Evolutionary conservation across 345 rosid species (phyloP).

Genomic region (Boechera divaricarpa): DNA sequence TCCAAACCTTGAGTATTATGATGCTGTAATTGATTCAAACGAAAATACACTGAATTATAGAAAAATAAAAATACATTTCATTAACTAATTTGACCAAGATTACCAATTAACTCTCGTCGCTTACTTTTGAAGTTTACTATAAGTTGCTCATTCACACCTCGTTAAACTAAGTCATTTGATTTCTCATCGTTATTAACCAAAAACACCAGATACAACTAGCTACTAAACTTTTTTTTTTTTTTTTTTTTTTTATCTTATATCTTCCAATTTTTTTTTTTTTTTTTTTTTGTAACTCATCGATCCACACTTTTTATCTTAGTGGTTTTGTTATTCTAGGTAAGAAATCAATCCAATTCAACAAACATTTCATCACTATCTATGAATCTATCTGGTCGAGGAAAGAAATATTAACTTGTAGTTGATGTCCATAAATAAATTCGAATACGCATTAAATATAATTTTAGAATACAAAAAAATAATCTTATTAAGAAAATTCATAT

Average conservation of each 20-base stretch:
- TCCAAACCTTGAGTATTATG: neutral
- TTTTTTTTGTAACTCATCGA: neutral
- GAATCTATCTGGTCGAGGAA: neutral
- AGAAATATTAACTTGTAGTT: neutral
- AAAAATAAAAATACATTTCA: neutral
- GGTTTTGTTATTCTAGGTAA: neutral
- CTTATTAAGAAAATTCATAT: too few relatives aligned
- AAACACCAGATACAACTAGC: neutral
- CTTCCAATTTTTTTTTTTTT: neutral
- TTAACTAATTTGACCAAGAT: conserved; percentile 13
- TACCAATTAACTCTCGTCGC: conserved; percentile 8
- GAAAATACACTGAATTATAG: neutral
- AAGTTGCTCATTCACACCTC: neutral
- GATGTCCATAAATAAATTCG: conserved; percentile 7
- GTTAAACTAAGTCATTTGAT: neutral
- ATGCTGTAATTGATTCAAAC: neutral
- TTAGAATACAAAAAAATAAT: neutral
- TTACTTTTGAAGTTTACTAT: conserved; percentile 15
- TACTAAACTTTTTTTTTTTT: neutral
- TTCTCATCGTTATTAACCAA: neutral
- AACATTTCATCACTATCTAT: neutral
- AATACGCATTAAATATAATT: neutral
- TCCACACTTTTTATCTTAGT: neutral
- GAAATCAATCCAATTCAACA: neutral
- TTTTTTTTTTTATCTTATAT: neutral